Conservation (phyloP, 2,329 filamentous ascomycete species). For the Exophiala oligosperma region DNA sequence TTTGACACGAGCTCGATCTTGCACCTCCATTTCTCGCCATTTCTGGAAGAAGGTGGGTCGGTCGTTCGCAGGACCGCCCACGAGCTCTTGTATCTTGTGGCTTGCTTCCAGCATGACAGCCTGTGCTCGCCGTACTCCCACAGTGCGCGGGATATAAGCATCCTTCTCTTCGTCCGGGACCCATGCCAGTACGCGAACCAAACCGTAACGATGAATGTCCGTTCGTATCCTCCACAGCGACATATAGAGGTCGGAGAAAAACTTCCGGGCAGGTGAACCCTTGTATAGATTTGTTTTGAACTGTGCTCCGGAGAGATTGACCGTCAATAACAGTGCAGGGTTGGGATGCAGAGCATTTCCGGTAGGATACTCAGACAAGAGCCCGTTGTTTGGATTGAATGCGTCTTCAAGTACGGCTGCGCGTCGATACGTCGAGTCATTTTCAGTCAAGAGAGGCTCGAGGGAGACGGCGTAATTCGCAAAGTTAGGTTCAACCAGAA, state of each 20-base stretch:
- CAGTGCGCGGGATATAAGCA: slow-evolving; percentile 59
- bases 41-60: slow-evolving; percentile 8
- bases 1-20: slow-evolving; percentile 13
- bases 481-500: slow-evolving; percentile 74
- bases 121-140: slow-evolving; percentile 50
- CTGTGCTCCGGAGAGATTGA: slow-evolving; percentile 55
- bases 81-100: slow-evolving; percentile 21
- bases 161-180: slow-evolving; percentile 61
- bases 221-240: slow-evolving; percentile 56
- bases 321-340: slow-evolving; percentile 70
- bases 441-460: slow-evolving; percentile 51
- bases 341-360: slow-evolving; percentile 58
- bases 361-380: slow-evolving; percentile 34
- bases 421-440: slow-evolving; percentile 44
- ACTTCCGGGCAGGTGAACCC: slow-evolving; percentile 45
- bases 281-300: slow-evolving; percentile 56
- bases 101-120: slow-evolving; percentile 23
- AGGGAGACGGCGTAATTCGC: slow-evolving; percentile 63
- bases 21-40: slow-evolving; percentile 16
- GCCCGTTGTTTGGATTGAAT: slow-evolving; percentile 51
- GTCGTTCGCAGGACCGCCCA: slow-evolving; percentile 6
- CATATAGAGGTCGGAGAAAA: slow-evolving; percentile 63
- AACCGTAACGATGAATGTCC: slow-evolving; percentile 73
- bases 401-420: slow-evolving; percentile 51
- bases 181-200: slow-evolving; percentile 78